Evolutionary conservation across 1,139 yeast species (phyloP), one percentile per base, ranked within the genome.

Genomic region (Candida glucosophila): DNA sequence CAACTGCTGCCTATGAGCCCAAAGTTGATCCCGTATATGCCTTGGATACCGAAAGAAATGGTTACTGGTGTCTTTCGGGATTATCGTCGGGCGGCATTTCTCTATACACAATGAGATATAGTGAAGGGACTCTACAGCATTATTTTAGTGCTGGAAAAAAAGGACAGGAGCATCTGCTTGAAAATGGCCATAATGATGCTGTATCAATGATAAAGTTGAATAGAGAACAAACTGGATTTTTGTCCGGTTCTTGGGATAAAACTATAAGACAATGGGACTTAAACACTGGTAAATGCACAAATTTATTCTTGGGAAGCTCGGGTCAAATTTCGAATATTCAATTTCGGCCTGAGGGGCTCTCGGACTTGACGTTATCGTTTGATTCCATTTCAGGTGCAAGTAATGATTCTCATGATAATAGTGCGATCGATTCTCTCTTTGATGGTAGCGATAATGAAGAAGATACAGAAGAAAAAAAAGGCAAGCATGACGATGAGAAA

Each of bases 231-330:
- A 66, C 67, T 23, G 52, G 59, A 25, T 72, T 86, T 20, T 47
- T 90, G 5, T 78, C 92, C 22, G 98, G 96, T 0, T 73, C 92
- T 5, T 90, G 97, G 94, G 98, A 90, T 55, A 77, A 74, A 46
- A 60, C 71, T 5, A 66, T 81, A 3, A 57, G 77, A 14, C 72
- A 78, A 38, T 88, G 97, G 96, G 98, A 90, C 52, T 57, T 92
- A 27, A 68, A 81, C 36, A 71, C 80, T 0, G 96, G 97, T 2
- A 59, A 64, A 22, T 55, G 68, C 16, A 44, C 63, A 42, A 52
- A 57, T 12, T 41, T 58, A 16, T 82, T 64, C 41, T 42, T 55
- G 4, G 75, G 72, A 3, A 64, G 75, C 24, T 64, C 81, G 0
- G 90, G 95, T 2, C 97, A 90, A 47, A 63, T 90, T 3, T 77